Evolutionary conservation across 2,329 filamentous ascomycete species (phyloP).

Genomic region (Ciborinia camelliae): DNA sequence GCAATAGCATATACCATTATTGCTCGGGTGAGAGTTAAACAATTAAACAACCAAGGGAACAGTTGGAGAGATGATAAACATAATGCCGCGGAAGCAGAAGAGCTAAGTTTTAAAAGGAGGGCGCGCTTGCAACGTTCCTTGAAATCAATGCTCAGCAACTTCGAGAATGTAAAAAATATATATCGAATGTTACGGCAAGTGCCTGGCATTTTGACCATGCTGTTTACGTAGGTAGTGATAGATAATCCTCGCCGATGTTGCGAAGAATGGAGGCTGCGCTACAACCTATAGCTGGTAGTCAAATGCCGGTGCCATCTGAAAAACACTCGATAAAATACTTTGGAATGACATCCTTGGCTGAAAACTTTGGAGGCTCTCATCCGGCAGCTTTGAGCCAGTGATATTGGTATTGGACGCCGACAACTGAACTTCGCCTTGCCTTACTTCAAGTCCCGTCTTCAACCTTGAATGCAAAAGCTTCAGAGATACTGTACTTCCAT

Average conservation of each 20-base stretch:
- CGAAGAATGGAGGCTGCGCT: background rate
- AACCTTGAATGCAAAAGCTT: background rate
- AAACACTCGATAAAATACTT: background rate
- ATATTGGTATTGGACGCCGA: background rate
- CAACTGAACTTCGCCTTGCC: background rate
- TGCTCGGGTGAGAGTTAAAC: background rate
- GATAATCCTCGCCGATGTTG: background rate
- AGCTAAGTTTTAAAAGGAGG: background rate
- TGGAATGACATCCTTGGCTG: background rate
- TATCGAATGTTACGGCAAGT: background rate
- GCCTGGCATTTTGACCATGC: background rate
- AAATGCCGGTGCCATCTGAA: background rate
- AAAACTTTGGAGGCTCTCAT: background rate
- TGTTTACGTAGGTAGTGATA: background rate
- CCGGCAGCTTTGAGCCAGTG: background rate
- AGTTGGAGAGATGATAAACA: background rate
- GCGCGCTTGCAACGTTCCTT: background rate
- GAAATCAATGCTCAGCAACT: too few relatives aligned
- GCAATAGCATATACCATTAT: conserved; percentile 1
- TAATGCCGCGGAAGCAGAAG: background rate
- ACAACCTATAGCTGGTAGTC: background rate
- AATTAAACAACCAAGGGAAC: background rate
- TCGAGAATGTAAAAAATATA: background rate
- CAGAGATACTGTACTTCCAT: background rate
- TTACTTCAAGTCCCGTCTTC: background rate